Base-by-base conservation (phyloP, 1,284 basidiomycete species). In the Hortiboletus rubellus region DNA sequence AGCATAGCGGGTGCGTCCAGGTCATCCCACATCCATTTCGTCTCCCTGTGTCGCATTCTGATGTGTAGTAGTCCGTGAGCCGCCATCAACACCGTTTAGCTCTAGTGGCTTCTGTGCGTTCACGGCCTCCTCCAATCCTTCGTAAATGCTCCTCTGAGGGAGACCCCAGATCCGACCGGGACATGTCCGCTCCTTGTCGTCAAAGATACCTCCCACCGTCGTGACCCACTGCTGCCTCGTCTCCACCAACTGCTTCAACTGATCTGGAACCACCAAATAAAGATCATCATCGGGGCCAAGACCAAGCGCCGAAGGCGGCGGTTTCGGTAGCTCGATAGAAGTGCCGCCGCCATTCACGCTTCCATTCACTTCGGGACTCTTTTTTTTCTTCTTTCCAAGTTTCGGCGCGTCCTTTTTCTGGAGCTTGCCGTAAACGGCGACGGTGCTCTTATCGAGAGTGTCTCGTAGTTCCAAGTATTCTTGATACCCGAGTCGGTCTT, bases 401-500 rank as follows among this genome's bases (percentile, higher is more conserved):
- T 89, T 89, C 7, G 86, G 85, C 3, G 73, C 79, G 55, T 88
- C 85, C 69, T 88, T 87, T 78, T 86, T 88, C 77, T 89, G 87
- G 59, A 91, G 80, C 70, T 89, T 91, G 40, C 82, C 69, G 65
- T 86, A 91, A 24, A 86, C 76, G n/a, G 79, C 80, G 43, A 79
- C 74, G 65, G 96, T 91, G 64, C 87, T 86, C 76, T 86, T 89
- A 76, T 96, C 94, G 45, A 96, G 80, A 6, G 87, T 81, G 57
- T 95, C 93, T 17, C 92, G 83, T 7, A 84, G 72, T 34, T 90
- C 86, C 59, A 91, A 75, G 74, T 94, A 96, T 66, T 96, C 94
- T 69, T 94, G 91, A 71, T 92, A 93, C 5, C 88, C 94, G 46
- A 98, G 82, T 18, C 95, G 84, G 64, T 94, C 91, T 61, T 87